Base-by-base conservation (phyloP, 106 monocot genomes). In the Gastrodia elata region DNA sequence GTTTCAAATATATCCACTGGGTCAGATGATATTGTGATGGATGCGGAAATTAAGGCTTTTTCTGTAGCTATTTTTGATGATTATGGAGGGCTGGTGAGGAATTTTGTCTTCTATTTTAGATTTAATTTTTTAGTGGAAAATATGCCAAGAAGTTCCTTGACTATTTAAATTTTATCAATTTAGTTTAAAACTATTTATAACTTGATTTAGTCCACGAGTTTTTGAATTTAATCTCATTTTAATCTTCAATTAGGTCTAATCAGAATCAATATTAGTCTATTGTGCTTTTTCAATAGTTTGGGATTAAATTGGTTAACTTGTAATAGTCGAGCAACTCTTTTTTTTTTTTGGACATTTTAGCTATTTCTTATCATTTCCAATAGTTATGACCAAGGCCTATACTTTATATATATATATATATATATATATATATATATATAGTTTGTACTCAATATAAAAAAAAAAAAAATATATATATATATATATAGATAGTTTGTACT, bases 11-110 rank as follows among this genome's bases (percentile, higher is more conserved):
- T 71, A 67, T 87, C 88, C 13, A 80, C 78, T 82, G 78, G 78
- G 61, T 80, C 85, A 68, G 83, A 88, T 80, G 78, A 78, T 67
- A 87, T 77, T 38, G 81, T 85, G 8, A 79, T 98, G 68, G 84
- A 87, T 83, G 86, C 85, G 30, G 80, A 91, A 84, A 82, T 98
- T n/a, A 88, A 91, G 73, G 77, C 86, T 20, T 85, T 98, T 22
- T 93, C 98, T 79, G 90, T 85, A 30, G 86, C 88, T 72, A 72
- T 93, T 61, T 91, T 91, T 85, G 98, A 98, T 87, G 98, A 98
- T 81, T 91, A 91, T 84, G 98, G 91, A 76, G 98, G 93, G 41
- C 38, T 98, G 86, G 98, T 98, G 67, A 82, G 84, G 11, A 27
- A 59, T 39, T 40, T 57, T 74, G 28, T 35, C 27, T 37, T n/a